Percentiles rank a stretch among this genome's conserved stretches.
These are phyloP conservation scores for Pyricularia pennisetigena DNA, from an alignment of 2,329 filamentous ascomycete genomes.

Conservation along the genomic window DNA sequence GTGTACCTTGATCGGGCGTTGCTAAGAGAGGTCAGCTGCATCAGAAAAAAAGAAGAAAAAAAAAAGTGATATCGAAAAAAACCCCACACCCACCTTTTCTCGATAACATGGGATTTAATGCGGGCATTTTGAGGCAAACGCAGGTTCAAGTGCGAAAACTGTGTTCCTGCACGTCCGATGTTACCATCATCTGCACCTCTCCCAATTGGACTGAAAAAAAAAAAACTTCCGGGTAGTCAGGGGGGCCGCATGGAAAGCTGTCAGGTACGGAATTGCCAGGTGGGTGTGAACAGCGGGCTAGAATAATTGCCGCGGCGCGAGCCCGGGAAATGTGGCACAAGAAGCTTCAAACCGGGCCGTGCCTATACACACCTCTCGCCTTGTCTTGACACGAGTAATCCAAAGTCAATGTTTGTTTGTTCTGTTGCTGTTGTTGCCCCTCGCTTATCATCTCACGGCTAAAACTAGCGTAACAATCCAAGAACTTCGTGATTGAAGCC, in stretches of 20 bases:
- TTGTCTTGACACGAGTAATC: background rate
- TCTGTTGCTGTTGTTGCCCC: background rate
- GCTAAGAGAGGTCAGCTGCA: background rate
- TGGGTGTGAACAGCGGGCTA: background rate
- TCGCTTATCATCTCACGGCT: background rate
- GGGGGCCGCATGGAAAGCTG: background rate
- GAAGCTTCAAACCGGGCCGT: background rate
- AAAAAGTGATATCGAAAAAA: background rate
- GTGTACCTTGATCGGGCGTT: background rate
- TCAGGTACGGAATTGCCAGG: background rate
- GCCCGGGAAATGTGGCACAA: background rate
- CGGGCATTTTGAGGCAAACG: background rate
- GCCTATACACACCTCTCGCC: background rate
- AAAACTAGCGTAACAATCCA: background rate
- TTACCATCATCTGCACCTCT: background rate
- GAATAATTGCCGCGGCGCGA: background rate
- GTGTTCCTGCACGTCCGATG: background rate
- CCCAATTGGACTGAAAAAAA: background rate
- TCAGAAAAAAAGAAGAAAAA: background rate
- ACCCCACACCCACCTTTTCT: background rate
- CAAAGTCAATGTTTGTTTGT: background rate
- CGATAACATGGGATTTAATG: background rate
- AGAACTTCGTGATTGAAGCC: background rate
- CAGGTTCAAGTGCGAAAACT: background rate
- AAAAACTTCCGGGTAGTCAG: background rate